Evolutionary conservation across 1,284 basidiomycete genomes (phyloP), one percentile per base, ranked within the genome.

Genomic region (Cryptococcus sp.): DNA sequence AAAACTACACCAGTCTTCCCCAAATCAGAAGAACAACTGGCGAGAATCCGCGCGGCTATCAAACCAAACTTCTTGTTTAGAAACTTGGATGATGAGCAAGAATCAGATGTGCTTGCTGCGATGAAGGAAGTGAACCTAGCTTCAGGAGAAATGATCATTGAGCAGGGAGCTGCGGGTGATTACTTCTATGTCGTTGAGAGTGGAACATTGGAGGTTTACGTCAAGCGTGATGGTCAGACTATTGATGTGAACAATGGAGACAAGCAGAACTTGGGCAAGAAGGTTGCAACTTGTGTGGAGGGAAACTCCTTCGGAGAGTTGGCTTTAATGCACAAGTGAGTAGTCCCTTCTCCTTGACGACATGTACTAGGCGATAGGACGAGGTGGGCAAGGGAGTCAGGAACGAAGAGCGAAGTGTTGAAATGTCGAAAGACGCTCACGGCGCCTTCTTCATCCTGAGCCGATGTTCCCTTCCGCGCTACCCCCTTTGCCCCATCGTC

Each of bases 181-280:
- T 96, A 87, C 79, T 98, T 98, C 76, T 99, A 98, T 77, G 89
- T 98, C 55, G 92, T 98, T 62, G 96, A 98, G 77, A 83, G 83
- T 44, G 95, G 95, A 1, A 79, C 86, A 50, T 81, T 98, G 57
- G 84, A 96, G 68, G 90, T 93, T 68, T 98, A 86, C 78, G 89
- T 95, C 65, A 78, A 77, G 55, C 85, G 70, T 49, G 76, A 79
- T 60, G 71, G 79, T 58, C 77, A 63, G 61, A 68, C 71, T 52
- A 76, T 62, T 69, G 63, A 67, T 68, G 74, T 79, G 55, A 80
- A 84, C 57, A 84, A 81, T 73, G 85, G 86, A 63, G 74, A 83
- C 44, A 82, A 83, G 52, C 63, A 56, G 50, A 43, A 57, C 35
- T 51, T 72, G 7, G 90, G 90, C 48, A 87, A 85, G 64, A 87